A percentile compares a stretch with the other conserved stretches of the same genome.
phyloP scores from a whole-genome alignment of 495 filamentous ascomycete species.

The Talaromyces adpressus region DNA sequence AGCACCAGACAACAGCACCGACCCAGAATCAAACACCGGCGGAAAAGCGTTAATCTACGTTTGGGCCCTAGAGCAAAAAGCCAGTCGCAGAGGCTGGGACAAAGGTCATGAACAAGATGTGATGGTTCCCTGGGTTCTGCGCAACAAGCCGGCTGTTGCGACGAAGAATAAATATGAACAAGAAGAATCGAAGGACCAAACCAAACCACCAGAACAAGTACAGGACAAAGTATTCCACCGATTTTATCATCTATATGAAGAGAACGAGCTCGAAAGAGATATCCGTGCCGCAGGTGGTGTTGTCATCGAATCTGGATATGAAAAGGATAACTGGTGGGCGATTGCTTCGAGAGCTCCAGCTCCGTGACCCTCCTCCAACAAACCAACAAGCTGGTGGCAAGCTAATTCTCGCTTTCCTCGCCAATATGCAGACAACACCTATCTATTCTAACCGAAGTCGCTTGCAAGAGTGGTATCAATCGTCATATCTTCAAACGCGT shows the following conservation, averaged over 20 bases:
- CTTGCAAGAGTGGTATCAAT: constrained; percentile 1
- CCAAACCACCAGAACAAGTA: constrained; percentile 14
- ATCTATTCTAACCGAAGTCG: not conserved
- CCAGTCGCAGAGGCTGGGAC: constrained; percentile 86
- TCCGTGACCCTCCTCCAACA: not conserved
- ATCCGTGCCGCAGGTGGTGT: constrained; percentile 65
- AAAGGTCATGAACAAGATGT: constrained; percentile 82
- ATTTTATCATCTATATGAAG: constrained; percentile 90
- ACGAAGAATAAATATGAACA: not conserved
- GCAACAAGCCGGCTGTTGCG: constrained; percentile 18
- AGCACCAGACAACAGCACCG: too few species aligned
- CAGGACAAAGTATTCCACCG: constrained; percentile 61
- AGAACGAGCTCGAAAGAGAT: constrained; percentile 81
- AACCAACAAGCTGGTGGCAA: not conserved
- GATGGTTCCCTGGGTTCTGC: constrained; percentile 93
- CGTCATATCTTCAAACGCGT: constrained; percentile 3
- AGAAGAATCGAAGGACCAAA: constrained; percentile 17
- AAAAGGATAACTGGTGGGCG: constrained; percentile 98
- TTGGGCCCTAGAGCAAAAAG: constrained; percentile 94
- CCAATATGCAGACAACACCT: not conserved
- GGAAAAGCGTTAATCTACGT: constrained; percentile 77
- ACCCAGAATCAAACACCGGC: constrained; percentile 3
- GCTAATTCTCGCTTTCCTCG: not conserved
- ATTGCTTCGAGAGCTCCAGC: constrained; percentile 31
- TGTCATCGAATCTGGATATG: constrained; percentile 79